A percentile compares a stretch with the other conserved stretches of the same genome.
Evolutionary conservation across 306 rosid genomes (phyloP).

Genomic region (Ammopiptanthus mongolicus): DNA sequence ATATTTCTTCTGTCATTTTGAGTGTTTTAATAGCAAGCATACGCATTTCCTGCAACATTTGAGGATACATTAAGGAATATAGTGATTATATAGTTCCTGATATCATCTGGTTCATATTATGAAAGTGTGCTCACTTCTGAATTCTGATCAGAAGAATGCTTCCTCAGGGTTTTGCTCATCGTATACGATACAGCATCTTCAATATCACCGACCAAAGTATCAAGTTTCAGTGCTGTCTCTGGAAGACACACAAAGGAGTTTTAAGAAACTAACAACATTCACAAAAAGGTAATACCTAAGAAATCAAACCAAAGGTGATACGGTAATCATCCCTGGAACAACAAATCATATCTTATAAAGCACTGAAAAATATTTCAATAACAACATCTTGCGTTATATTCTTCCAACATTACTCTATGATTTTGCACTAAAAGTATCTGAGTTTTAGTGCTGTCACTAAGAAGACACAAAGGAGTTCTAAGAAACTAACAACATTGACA

Average conservation of each 20-base stretch:
- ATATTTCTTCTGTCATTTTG: slow-evolving; percentile 54
- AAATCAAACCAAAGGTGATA: slow-evolving; percentile 7
- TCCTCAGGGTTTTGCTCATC: slow-evolving; percentile 67
- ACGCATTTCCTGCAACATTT: slow-evolving; percentile 57
- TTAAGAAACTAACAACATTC: slow-evolving; percentile 4
- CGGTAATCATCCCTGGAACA: not conserved
- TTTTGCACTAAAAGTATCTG: slow-evolving; percentile 25
- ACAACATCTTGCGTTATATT: not conserved
- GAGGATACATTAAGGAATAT: slow-evolving; percentile 22
- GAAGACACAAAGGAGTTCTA: slow-evolving; percentile 30
- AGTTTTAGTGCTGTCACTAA: slow-evolving; percentile 84
- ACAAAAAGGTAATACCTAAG: slow-evolving; percentile 3
- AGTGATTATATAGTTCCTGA: not conserved
- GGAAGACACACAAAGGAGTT: slow-evolving; percentile 35
- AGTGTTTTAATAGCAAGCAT: slow-evolving; percentile 61
- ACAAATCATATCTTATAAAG: not conserved
- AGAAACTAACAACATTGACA: not conserved
- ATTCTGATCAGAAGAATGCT: slow-evolving; percentile 40
- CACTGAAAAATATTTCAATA: not conserved
- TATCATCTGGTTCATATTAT: slow-evolving; percentile 18
- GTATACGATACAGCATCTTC: slow-evolving; percentile 85
- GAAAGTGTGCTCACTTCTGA: slow-evolving; percentile 59
- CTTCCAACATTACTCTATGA: not conserved
- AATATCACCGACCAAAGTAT: slow-evolving; percentile 78
- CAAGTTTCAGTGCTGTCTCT: slow-evolving; percentile 90